Evolutionary conservation across 306 rosid species (phyloP).

Genomic region (Trifolium dubium): DNA sequence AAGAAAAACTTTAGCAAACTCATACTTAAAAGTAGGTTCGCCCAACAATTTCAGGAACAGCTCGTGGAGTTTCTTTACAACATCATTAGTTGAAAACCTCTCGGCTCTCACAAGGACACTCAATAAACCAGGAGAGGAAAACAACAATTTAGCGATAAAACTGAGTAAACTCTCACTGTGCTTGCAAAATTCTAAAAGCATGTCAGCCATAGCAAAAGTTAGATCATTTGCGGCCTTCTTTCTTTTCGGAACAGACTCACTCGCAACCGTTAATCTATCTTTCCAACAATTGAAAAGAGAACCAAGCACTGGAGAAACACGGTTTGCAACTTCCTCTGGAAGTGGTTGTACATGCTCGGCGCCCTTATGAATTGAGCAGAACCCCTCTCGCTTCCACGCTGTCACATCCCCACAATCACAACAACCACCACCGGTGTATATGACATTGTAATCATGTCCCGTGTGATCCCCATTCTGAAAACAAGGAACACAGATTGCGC

Average conservation of each 20-base stretch:
- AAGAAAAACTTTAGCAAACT: constrained; percentile 86
- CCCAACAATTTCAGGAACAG: constrained; percentile 85
- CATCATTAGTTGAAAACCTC: constrained; percentile 65
- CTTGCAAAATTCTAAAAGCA: constrained; percentile 86
- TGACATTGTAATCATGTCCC: constrained; percentile 82
- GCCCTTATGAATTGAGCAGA: constrained; percentile 93
- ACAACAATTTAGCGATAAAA: constrained; percentile 69
- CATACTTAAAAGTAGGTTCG: constrained; percentile 86
- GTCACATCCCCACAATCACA: constrained; percentile 99
- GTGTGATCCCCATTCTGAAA: constrained; percentile 86
- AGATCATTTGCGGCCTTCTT: constrained; percentile 74
- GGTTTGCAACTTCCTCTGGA: constrained; percentile 57
- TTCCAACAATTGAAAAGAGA: constrained; percentile 72
- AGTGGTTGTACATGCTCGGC: constrained; percentile 87
- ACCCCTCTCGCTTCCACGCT: constrained; percentile 96
- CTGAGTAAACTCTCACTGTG: constrained; percentile 96
- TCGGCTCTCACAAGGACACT: constrained; percentile 74
- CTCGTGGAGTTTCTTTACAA: constrained; percentile 77
- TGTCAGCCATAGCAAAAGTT: constrained; percentile 75
- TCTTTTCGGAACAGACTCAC: constrained; percentile 46
- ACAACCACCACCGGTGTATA: constrained; percentile 89
- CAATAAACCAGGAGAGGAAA: constrained; percentile 62
- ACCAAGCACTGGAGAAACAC: constrained; percentile 74
- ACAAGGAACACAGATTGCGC: constrained; percentile 97
- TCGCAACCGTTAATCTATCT: constrained; percentile 55